Percentiles rank a stretch among this genome's conserved stretches.
phyloP scores from a whole-genome alignment of 805 yeast genomes.

The Spathaspora passalidarum region DNA sequence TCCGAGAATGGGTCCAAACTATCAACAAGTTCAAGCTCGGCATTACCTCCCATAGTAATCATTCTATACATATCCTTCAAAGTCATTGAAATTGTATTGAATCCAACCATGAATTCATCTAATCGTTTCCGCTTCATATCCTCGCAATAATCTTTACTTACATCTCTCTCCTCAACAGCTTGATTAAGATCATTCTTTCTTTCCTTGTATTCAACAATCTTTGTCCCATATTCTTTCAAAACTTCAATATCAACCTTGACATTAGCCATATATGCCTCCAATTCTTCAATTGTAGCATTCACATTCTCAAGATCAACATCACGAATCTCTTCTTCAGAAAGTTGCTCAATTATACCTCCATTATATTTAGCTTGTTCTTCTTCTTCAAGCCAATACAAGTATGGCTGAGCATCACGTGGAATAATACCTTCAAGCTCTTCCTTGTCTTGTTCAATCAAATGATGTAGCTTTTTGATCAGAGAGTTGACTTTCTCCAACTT shows the following conservation, averaged over 20 bases:
- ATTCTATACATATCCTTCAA: slow-evolving; percentile 96
- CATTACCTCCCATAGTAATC: slow-evolving; percentile 99
- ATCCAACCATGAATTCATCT: slow-evolving; percentile 92
- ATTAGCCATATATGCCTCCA: slow-evolving; percentile 54
- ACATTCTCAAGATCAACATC: slow-evolving; percentile 47
- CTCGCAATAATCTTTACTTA: slow-evolving; percentile 57
- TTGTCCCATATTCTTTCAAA: slow-evolving; percentile 69
- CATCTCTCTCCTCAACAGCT: slow-evolving; percentile 67
- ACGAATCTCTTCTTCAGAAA: slow-evolving; percentile 51
- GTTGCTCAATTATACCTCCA: slow-evolving; percentile 37
- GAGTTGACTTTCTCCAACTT: slow-evolving; percentile 56
- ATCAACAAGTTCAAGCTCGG: slow-evolving; percentile 93
- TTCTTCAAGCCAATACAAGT: slow-evolving; percentile 48
- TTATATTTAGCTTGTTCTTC: slow-evolving; percentile 35
- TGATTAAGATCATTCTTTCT: slow-evolving; percentile 65
- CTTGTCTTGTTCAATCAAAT: slow-evolving; percentile 35
- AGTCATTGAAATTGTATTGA: slow-evolving; percentile 78
- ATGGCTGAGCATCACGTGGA: slow-evolving; percentile 52
- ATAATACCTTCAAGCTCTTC: slow-evolving; percentile 43
- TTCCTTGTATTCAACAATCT: slow-evolving; percentile 59
- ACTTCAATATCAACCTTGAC: slow-evolving; percentile 70
- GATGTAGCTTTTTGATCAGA: slow-evolving; percentile 34
- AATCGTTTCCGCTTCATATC: slow-evolving; percentile 68
- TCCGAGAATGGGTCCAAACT: slow-evolving; percentile 97
- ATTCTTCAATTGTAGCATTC: slow-evolving; percentile 47